phyloP scores from a whole-genome alignment of 371 early-diverging fungal genomes.

The Mortierella sp. region DNA sequence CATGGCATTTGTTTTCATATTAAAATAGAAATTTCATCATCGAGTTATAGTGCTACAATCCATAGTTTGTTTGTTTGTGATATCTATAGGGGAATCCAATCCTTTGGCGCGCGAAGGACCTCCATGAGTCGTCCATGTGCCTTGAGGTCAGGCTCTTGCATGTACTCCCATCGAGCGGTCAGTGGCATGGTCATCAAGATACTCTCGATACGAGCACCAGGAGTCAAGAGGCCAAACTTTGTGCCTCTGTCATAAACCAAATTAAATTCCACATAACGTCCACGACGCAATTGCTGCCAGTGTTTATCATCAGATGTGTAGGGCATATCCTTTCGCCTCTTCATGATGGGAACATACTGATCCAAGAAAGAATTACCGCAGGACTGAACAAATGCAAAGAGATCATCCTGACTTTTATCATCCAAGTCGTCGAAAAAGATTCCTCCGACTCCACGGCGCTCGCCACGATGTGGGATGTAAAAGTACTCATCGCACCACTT shows the following conservation, averaged over 20 bases:
- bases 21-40: too few species aligned
- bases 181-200: slow-evolving; percentile 89
- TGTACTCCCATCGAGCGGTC: slow-evolving; percentile 92
- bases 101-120: slow-evolving; percentile 82
- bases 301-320: slow-evolving; percentile 75
- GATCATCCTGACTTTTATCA: slow-evolving; percentile 69
- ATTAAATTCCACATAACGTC: slow-evolving; percentile 93
- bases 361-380: slow-evolving; percentile 80
- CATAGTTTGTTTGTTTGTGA: too few species aligned
- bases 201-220: slow-evolving; percentile 90
- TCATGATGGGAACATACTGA: slow-evolving; percentile 83
- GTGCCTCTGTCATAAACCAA: slow-evolving; percentile 91
- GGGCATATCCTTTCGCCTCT: slow-evolving; percentile 73
- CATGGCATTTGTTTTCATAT: too few species aligned
- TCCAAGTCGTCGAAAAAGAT: slow-evolving; percentile 92
- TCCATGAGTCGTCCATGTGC: slow-evolving; percentile 77
- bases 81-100: slow-evolving; percentile 73
- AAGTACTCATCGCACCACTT: slow-evolving; percentile 91
- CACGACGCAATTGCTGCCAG: slow-evolving; percentile 91
- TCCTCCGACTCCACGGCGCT: slow-evolving; percentile 89
- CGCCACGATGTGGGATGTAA: slow-evolving; percentile 79
- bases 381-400: slow-evolving; percentile 78
- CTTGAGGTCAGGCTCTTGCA: slow-evolving; percentile 77
- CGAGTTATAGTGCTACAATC: too few species aligned
- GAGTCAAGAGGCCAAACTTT: slow-evolving; percentile 89